Base-by-base conservation (phyloP, 2,329 filamentous ascomycete species). In the Boeremia exigua region DNA sequence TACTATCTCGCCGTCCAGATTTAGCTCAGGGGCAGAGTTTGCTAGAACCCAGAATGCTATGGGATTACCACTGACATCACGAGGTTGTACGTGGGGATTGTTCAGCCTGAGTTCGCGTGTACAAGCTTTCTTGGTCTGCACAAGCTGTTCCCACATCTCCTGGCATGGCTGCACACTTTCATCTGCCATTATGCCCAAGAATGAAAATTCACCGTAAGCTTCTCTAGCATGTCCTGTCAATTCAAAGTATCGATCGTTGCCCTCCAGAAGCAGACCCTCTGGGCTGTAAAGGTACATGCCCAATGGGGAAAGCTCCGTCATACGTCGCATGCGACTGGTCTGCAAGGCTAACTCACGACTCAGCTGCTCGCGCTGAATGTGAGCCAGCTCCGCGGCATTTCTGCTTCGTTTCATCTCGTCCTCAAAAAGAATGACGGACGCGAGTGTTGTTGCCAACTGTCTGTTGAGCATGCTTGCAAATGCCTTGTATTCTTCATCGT, bases 181-280 rank as follows among this genome's bases (percentile, higher is more conserved):
- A 2, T 77, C 75, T 6, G 70, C 62, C 30, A 83, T 72, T 15
- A 77, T 68, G 5, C 77, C 71, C 43, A 77, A 71, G 71, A 77
- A 82, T 0, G 75, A 76, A 61, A 80, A 77, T 23, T 79, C 73
- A 17, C 68, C 71, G 8, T 76, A 66, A 0, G 66, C 60, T 2
- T 79, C 77, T 23, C 75, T 66, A 0, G 66, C 63, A 34, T 78
- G 75, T 0, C 78, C 79, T 0, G 77, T 81, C 75, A 82, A 78
- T 30, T 80, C 77, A 49, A 77, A 82, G 57, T 78, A 82, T 4
- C 76, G 75, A 2, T 80, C 78, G 32, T 82, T 82, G 2, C 73
- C 79, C 52, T 73, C 70, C 9, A 71, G 49, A 5, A 82, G 60
- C 2, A 78, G 67, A 4, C 77, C 78, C 33, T 79, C 76, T 0